Conservation (phyloP, 495 filamentous ascomycete genomes). For the Xylaria palmicola region DNA sequence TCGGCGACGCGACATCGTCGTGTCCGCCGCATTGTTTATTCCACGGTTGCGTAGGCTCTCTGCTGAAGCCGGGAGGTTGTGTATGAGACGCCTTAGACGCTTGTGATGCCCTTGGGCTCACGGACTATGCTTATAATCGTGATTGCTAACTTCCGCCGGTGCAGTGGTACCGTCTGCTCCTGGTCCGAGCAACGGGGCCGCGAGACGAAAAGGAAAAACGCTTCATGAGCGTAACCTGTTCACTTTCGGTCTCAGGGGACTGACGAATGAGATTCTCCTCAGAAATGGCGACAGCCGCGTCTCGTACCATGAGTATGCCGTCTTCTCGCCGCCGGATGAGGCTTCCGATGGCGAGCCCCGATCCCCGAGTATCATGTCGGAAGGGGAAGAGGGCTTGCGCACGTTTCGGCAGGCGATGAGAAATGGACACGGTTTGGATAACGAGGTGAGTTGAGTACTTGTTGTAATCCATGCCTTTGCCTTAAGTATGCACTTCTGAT, state of each 20-base stretch:
- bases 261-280: constrained; percentile 20
- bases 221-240: constrained; percentile 21
- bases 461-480: not conserved
- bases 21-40: no score
- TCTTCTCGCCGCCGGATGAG: constrained; percentile 20
- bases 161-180: constrained; percentile 13
- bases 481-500: not conserved
- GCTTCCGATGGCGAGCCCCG: constrained; percentile 19
- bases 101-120: no score
- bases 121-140: not conserved
- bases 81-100: not conserved
- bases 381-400: constrained; percentile 23
- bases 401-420: constrained; percentile 29
- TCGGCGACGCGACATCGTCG: no score
- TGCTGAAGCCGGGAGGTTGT: not conserved
- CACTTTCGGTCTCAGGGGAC: constrained; percentile 27
- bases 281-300: constrained; percentile 22
- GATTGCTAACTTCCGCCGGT: not conserved
- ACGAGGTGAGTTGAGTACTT: constrained; percentile 23
- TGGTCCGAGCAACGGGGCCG: not conserved
- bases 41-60: no score
- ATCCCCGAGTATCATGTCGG: constrained; percentile 31
- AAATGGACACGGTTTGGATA: constrained; percentile 27
- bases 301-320: constrained; percentile 36
- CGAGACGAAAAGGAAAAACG: constrained; percentile 10